Base-by-base conservation (phyloP, 257 asterid genomes). In the Knoxia roxburghii region DNA sequence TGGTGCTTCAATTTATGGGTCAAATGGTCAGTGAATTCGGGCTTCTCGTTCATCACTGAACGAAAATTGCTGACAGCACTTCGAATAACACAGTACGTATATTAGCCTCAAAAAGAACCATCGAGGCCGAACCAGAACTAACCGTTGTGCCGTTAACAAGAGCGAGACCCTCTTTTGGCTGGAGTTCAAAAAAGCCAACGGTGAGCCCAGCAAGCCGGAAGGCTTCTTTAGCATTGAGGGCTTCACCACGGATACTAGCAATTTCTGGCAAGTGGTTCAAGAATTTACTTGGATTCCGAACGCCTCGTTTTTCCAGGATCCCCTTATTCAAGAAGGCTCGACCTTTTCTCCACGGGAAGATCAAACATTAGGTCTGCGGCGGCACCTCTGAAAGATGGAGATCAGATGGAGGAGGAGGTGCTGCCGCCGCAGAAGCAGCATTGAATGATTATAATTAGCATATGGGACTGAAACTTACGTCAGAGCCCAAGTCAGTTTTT, bases 251-350 rank as follows among this genome's bases (percentile, higher is more conserved):
- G 95, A 91, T 74, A 81, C 94, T 20, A 63, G 90, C 20, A 91
- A 91, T 68, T 91, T 91, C 63, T 68, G 98, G 35, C 96, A 87
- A 79, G 84, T 89, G 98, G 98, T 91, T 53, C 96, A 91, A 69
- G 95, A 91, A 45, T 91, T 87, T 64, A 91, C 96, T 13, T 94
- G 98, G 11, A 88, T 89, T 45, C 98, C 85, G 1, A 71, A 79
- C 1, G 81, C 81, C 30, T 83, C 83, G 11, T 81, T 81, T 30
- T 75, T 1, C 72, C 61, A n/a, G 88, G 77, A 13, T 64, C 91
- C 2, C 82, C 90, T 0, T 90, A 84, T 52, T 65, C 87, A 0
- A 83, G 96, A 27, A 77, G 95, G 48, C 78, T 80, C 27, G 96
- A 85, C 78, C 89, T 89, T 26, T 84, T 85, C 72, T 76, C 87